These are phyloP conservation scores for Parsonsia alboflavescens DNA, from an alignment of 257 asterid species.

Conservation along the genomic window DNA sequence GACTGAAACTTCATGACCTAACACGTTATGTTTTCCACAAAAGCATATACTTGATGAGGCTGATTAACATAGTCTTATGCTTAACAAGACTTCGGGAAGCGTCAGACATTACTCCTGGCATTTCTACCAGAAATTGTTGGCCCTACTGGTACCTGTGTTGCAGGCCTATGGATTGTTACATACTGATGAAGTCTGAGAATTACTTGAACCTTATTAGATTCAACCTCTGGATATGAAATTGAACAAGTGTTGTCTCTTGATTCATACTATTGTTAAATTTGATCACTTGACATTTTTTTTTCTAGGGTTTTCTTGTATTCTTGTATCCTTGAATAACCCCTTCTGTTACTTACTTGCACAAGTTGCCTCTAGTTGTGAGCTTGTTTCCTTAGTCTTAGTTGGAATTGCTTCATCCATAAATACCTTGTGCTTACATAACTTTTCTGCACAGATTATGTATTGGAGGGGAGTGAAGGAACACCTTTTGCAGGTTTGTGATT, in stretches of 20 bases:
- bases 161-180: too few relatives aligned
- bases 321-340: background rate
- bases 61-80: background rate
- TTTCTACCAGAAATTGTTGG: background rate
- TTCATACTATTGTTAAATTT: background rate
- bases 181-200: background rate
- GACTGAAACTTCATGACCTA: background rate
- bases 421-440: conserved; percentile 14
- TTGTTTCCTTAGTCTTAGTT: background rate
- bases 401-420: background rate
- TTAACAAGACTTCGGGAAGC: background rate
- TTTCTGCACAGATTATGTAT: conserved; percentile 73
- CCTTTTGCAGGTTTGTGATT: conserved; percentile 82
- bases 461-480: conserved; percentile 99
- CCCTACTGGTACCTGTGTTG: background rate
- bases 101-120: background rate
- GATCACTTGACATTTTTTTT: background rate
- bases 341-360: background rate
- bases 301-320: background rate
- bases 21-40: background rate
- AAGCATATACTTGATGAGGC: background rate
- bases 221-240: background rate
- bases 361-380: background rate
- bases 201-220: background rate
- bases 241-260: background rate